phyloP scores from a whole-genome alignment of 2,329 filamentous ascomycete genomes.

The Colletotrichum lini region DNA sequence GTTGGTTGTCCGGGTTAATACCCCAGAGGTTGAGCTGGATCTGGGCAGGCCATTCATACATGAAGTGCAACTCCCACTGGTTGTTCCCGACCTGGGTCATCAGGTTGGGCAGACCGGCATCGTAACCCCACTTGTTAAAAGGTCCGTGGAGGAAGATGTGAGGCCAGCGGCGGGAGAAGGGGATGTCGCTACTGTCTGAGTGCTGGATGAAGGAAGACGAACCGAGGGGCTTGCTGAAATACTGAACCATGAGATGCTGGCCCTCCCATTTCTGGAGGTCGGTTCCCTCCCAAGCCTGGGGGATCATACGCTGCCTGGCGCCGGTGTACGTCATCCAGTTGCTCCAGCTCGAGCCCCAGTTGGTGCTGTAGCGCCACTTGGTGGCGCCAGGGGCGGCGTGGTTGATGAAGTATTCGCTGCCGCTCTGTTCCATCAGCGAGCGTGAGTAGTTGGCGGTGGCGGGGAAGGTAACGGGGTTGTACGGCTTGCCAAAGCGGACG shows the following conservation, averaged over 20 bases:
- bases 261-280: slow-evolving; percentile 71
- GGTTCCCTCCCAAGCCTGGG: slow-evolving; percentile 71
- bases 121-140: slow-evolving; percentile 76
- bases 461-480: slow-evolving; percentile 74
- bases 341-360: slow-evolving; percentile 72
- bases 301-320: slow-evolving; percentile 62
- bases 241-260: slow-evolving; percentile 74
- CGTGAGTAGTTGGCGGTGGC: slow-evolving; percentile 65
- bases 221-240: slow-evolving; percentile 71
- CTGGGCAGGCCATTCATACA: slow-evolving; percentile 74
- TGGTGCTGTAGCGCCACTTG: slow-evolving; percentile 73
- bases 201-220: slow-evolving; percentile 74
- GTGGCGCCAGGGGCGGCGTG: slow-evolving; percentile 74
- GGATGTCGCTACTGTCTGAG: slow-evolving; percentile 61
- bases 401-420: slow-evolving; percentile 60
- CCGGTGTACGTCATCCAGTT: slow-evolving; percentile 71
- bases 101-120: slow-evolving; percentile 60
- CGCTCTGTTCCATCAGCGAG: slow-evolving; percentile 60
- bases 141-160: slow-evolving; percentile 74
- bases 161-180: slow-evolving; percentile 65
- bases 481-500: slow-evolving; percentile 66
- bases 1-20: slow-evolving; percentile 73
- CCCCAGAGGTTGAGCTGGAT: slow-evolving; percentile 78
- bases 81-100: slow-evolving; percentile 58
- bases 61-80: slow-evolving; percentile 71